phyloP scores from a whole-genome alignment of 805 yeast genomes.

The Hanseniaspora valbyensis region DNA sequence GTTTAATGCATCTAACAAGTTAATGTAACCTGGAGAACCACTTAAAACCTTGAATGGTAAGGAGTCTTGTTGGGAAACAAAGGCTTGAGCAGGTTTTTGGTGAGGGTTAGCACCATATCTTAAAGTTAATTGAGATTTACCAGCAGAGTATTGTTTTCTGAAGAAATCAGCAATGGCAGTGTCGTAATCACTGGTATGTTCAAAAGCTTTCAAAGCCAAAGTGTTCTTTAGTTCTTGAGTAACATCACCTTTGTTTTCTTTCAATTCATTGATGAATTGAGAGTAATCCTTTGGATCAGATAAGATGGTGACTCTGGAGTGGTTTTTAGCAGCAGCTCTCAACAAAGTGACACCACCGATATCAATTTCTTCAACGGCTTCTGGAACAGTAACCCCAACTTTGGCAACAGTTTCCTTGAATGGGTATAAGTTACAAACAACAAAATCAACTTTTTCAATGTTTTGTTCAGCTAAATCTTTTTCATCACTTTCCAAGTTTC shows the following conservation, averaged over 20 bases:
- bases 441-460: conserved; percentile 91
- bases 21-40: conserved; percentile 97
- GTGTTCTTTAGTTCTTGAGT: conserved; percentile 63
- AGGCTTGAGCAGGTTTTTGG: conserved; percentile 98
- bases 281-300: conserved; percentile 94
- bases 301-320: conserved; percentile 86
- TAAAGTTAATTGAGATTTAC: conserved; percentile 76
- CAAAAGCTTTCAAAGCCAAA: conserved; percentile 92
- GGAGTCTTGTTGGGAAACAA: conserved; percentile 67
- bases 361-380: conserved; percentile 97
- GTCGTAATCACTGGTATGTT: conserved; percentile 97
- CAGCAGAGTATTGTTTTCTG: conserved; percentile 93
- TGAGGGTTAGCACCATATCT: conserved; percentile 99
- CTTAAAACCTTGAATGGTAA: conserved; percentile 87
- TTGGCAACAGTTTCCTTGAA: conserved; percentile 95
- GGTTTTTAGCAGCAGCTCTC: conserved; percentile 98
- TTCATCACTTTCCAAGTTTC: conserved; percentile 85
- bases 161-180: conserved; percentile 91
- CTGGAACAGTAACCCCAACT: conserved; percentile 87
- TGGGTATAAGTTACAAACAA: conserved; percentile 95
- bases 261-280: conserved; percentile 69
- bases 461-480: conserved; percentile 77
- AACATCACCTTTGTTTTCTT: conserved; percentile 42
- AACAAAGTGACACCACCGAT: conserved; percentile 95
- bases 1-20: conserved; percentile 89